phyloP scores from a whole-genome alignment of 768 basidiomycete genomes.

The Fomitopsis serialis region DNA sequence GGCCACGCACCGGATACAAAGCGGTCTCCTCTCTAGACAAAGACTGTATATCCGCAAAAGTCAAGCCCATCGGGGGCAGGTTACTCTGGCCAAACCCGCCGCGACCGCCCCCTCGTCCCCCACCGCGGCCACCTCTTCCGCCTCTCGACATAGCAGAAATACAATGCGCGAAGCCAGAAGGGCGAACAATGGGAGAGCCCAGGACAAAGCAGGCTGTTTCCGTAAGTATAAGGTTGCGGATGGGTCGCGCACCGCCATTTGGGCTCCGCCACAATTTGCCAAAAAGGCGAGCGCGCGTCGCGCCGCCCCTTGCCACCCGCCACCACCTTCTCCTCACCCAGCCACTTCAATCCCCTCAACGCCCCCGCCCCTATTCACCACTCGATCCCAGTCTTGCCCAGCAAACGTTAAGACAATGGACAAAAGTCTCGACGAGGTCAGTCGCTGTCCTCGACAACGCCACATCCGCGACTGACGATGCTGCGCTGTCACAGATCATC shows the following conservation, averaged over 20 bases:
- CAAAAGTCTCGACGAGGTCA: slow-evolving; percentile 78
- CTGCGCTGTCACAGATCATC: slow-evolving; percentile 51
- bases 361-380: not conserved
- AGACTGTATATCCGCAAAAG: slow-evolving; percentile 73
- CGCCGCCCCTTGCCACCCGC: slow-evolving; percentile 21
- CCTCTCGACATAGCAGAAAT: slow-evolving; percentile 41
- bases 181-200: not conserved
- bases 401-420: slow-evolving; percentile 45
- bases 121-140: slow-evolving; percentile 39
- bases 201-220: not conserved
- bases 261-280: slow-evolving; percentile 14
- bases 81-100: slow-evolving; percentile 31
- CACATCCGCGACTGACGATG: slow-evolving; percentile 18
- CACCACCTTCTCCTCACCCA: slow-evolving; percentile 18
- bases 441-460: slow-evolving; percentile 22
- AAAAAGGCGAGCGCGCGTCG: slow-evolving; percentile 3
- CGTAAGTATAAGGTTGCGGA: slow-evolving; percentile 7
- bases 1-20: slow-evolving; percentile 68
- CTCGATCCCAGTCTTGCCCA: too few relatives aligned
- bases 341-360: slow-evolving; percentile 15
- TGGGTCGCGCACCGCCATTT: slow-evolving; percentile 1
- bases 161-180: not conserved
- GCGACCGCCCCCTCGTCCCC: slow-evolving; percentile 57
- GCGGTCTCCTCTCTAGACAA: slow-evolving; percentile 72
- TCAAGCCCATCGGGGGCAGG: slow-evolving; percentile 72